Evolutionary conservation across 805 yeast genomes (phyloP).

Genomic region (Hanseniaspora lindneri): DNA sequence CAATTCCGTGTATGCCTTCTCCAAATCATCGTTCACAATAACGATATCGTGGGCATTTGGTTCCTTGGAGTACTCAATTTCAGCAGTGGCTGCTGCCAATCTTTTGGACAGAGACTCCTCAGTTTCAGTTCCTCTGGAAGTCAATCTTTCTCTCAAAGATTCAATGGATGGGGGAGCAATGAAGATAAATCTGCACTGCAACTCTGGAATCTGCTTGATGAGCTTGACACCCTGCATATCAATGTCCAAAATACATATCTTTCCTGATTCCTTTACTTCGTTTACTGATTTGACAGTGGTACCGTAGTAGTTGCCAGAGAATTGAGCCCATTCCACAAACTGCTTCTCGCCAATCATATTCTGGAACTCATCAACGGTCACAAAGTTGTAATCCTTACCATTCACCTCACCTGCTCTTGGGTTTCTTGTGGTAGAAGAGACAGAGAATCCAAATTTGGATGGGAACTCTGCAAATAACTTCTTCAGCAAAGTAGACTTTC

Average conservation of each 20-base stretch:
- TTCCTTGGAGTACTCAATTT: slow-evolving; percentile 74
- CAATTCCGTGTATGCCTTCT: slow-evolving; percentile 72
- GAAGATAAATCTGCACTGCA: slow-evolving; percentile 77
- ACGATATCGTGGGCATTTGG: slow-evolving; percentile 79
- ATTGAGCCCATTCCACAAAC: slow-evolving; percentile 96
- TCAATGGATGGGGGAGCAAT: slow-evolving; percentile 89
- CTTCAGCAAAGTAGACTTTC: slow-evolving; percentile 88
- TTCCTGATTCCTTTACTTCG: slow-evolving; percentile 42
- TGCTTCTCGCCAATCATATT: slow-evolving; percentile 56
- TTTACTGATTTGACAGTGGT: slow-evolving; percentile 79
- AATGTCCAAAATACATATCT: slow-evolving; percentile 82
- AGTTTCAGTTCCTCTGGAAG: slow-evolving; percentile 91
- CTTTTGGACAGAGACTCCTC: slow-evolving; percentile 74
- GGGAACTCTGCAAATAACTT: slow-evolving; percentile 85
- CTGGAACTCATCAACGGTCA: slow-evolving; percentile 68
- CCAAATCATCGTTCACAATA: slow-evolving; percentile 84
- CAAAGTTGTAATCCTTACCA: slow-evolving; percentile 84
- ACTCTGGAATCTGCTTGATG: slow-evolving; percentile 59
- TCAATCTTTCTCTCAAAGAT: slow-evolving; percentile 58
- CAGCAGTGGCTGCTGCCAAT: slow-evolving; percentile 74
- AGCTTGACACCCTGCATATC: slow-evolving; percentile 98
- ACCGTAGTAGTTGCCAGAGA: slow-evolving; percentile 95
- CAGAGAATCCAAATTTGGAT: slow-evolving; percentile 80
- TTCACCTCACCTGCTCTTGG: slow-evolving; percentile 88
- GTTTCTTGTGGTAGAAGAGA: slow-evolving; percentile 73